phyloP scores from a whole-genome alignment of 2,329 filamentous ascomycete species.

The Colletotrichum caudatum region DNA sequence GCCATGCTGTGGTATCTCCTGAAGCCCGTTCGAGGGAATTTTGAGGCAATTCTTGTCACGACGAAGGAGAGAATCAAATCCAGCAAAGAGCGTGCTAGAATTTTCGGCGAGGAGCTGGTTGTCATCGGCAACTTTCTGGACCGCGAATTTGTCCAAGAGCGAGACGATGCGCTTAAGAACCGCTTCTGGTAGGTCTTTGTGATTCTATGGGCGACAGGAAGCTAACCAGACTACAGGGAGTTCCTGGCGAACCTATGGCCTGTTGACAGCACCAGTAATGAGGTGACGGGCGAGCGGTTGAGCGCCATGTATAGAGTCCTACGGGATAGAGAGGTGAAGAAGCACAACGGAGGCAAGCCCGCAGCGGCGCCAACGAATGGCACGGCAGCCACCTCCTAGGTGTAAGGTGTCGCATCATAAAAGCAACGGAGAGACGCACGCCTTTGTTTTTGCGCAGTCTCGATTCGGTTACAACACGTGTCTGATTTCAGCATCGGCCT shows the following conservation, averaged over 20 bases:
- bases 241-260: conserved; percentile 61
- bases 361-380: conserved; percentile 38
- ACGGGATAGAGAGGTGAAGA: conserved; percentile 49
- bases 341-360: conserved; percentile 34
- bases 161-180: conserved; percentile 54
- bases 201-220: neutral
- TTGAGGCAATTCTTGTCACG: conserved; percentile 69
- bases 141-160: conserved; percentile 41
- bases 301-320: conserved; percentile 60
- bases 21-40: conserved; percentile 70
- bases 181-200: conserved; percentile 41
- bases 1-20: conserved; percentile 63
- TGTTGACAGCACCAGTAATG: conserved; percentile 59
- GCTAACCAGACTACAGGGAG: conserved; percentile 50
- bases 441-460: conserved; percentile 29
- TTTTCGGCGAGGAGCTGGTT: conserved; percentile 71
- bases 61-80: conserved; percentile 73
- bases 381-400: conserved; percentile 39
- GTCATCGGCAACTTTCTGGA: conserved; percentile 73
- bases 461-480: conserved; percentile 33
- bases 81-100: conserved; percentile 70
- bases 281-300: conserved; percentile 57
- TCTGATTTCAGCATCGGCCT: conserved; percentile 42
- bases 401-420: conserved; percentile 26
- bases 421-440: conserved; percentile 23